A percentile compares a stretch with the other conserved stretches of the same genome.
phyloP scores from a whole-genome alignment of 2,329 filamentous ascomycete species.

The Beauveria sp. region DNA sequence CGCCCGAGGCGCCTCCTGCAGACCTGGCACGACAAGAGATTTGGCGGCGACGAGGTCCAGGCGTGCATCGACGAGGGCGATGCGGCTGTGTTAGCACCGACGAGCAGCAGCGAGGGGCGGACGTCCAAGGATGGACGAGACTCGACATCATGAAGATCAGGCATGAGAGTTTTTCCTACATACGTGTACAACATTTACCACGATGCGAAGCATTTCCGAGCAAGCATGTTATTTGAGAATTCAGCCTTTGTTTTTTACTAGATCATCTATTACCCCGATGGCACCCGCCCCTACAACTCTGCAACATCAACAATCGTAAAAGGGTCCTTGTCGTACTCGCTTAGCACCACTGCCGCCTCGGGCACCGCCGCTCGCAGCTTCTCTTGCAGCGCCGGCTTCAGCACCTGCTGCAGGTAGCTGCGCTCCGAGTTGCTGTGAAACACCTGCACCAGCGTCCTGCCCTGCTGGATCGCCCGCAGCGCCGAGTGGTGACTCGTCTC shows the following conservation, averaged over 20 bases:
- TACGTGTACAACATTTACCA: not conserved
- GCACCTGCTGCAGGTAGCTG: slow-evolving; percentile 64
- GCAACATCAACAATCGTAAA: slow-evolving; percentile 64
- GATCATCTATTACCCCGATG: not conserved
- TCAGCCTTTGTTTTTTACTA: not conserved
- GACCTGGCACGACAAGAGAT: slow-evolving; percentile 45
- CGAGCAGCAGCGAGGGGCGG: slow-evolving; percentile 8
- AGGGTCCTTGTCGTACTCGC: slow-evolving; percentile 76
- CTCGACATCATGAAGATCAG: not conserved
- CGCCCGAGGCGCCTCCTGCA: slow-evolving; percentile 43
- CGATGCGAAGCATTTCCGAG: not conserved
- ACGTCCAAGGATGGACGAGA: slow-evolving; percentile 15
- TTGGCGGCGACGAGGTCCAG: slow-evolving; percentile 49
- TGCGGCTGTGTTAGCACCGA: slow-evolving; percentile 29
- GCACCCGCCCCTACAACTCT: slow-evolving; percentile 22
- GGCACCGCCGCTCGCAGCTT: slow-evolving; percentile 43
- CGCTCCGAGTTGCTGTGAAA: slow-evolving; percentile 94
- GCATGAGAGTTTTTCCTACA: not conserved
- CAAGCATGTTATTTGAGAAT: not conserved
- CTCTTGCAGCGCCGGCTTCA: slow-evolving; percentile 58
- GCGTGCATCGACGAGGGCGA: slow-evolving; percentile 48
- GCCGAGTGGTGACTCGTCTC: slow-evolving; percentile 93
- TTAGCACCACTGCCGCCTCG: slow-evolving; percentile 61
- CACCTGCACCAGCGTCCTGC: slow-evolving; percentile 72
- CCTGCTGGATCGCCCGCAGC: slow-evolving; percentile 75